Base-by-base conservation (phyloP, 768 basidiomycete species). In the Suillus placidus region DNA sequence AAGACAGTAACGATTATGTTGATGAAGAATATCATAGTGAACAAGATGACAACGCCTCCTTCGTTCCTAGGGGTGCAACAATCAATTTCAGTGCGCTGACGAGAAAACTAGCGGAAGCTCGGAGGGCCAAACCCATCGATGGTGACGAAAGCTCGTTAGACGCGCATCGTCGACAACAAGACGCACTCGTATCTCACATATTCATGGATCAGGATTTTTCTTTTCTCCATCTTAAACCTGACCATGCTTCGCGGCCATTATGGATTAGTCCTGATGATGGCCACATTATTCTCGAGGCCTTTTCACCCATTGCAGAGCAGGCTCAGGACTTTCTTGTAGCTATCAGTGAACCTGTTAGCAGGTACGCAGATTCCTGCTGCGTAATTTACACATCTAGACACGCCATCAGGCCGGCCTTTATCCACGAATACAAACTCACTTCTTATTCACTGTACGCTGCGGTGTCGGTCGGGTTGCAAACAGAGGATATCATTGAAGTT, bases 351-450 rank as follows among this genome's bases (percentile, higher is more conserved):
- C 97, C 97, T 71, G 95, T 99, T 73, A 98, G 95, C 84, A 90
- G 95, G 95, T 97, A 79, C 78, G 93, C 83, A 72, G 55, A 61
- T 66, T 20, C 43, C 45, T 62, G 51, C 49, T 64, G 60, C 67
- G 79, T 81, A 79, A 73, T 66, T 78, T 64, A 65, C 51, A 49
- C 23, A 20, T 69, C 69, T 47, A 74, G 52, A 66, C 47, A 55
- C 49, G 67, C 68, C 64, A 47, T 35, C 69, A 97, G 97, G 83
- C 97, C 97, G 61, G 90, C 94, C 57, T 95, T 97, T 80, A 96
- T 99, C 68, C 97, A 99, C 81, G 97, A 99, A 83, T 99, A 99
- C 85, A 95, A 97, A 80, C 88, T 99, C 74, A 99, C 97, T 64
- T 91, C 95, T 54, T 97, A 99, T 78, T 99, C 97, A 20, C 83